A percentile compares a stretch with the other conserved stretches of the same genome.
phyloP scores from a whole-genome alignment of 768 basidiomycete species.

The Hericium alpestre region DNA sequence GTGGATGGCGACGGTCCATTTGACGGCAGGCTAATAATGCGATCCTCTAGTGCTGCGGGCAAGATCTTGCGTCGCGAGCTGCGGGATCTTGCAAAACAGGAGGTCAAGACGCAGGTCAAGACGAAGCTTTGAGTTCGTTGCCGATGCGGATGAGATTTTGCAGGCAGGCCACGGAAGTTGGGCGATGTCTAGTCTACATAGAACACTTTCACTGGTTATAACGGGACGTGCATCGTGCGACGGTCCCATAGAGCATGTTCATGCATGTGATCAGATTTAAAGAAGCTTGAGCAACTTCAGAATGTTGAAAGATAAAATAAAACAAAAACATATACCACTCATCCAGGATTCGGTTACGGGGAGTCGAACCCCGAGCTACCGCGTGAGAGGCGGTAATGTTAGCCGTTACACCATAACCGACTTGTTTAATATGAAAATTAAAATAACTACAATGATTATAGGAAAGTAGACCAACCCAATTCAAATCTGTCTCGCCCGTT shows the following conservation, averaged over 20 bases:
- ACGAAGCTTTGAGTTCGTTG: conserved; percentile 1
- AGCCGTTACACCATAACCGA: conserved; percentile 9
- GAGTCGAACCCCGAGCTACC: conserved; percentile 34
- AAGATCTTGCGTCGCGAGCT: conserved; percentile 79
- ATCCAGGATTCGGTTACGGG: conserved; percentile 32
- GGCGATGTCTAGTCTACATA: no score
- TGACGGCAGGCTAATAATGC: background rate
- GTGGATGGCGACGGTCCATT: background rate
- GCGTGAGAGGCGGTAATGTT: conserved; percentile 15
- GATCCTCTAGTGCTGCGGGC: conserved; percentile 54
- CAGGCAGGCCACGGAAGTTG: background rate
- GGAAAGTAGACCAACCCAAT: no score
- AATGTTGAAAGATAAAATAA: background rate
- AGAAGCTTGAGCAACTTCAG: background rate
- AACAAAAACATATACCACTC: no score
- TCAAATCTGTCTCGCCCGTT: no score
- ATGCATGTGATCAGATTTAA: no score
- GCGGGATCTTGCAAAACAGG: conserved; percentile 54
- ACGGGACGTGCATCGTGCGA: background rate
- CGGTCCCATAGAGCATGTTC: background rate
- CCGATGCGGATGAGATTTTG: background rate
- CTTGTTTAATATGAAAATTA: no score
- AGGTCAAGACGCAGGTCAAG: conserved; percentile 17
- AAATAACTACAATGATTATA: no score
- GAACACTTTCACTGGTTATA: no score